Percentiles rank a stretch among this genome's conserved stretches.
phyloP scores from a whole-genome alignment of 106 monocot genomes.

The Dioscorea dumetorum region DNA sequence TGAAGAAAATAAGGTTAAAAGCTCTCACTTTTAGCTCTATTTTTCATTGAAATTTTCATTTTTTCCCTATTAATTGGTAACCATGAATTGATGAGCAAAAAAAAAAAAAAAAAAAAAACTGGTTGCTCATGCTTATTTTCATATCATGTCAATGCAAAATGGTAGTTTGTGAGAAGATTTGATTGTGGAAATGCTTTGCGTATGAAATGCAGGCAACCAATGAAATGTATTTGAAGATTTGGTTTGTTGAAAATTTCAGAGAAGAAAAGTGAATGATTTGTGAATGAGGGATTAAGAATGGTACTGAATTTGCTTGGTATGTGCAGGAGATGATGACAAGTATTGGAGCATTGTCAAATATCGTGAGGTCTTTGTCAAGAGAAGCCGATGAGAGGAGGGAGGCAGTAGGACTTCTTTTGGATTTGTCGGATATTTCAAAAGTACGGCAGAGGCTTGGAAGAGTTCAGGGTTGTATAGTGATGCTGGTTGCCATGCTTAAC shows the following conservation, averaged over 20 bases:
- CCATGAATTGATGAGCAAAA: not conserved
- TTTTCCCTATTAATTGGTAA: not conserved
- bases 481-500: slow-evolving; percentile 58
- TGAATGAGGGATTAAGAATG: not conserved
- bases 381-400: slow-evolving; percentile 62
- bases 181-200: not conserved
- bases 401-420: slow-evolving; percentile 57
- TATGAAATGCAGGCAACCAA: not conserved
- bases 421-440: slow-evolving; percentile 27
- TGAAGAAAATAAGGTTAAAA: slow-evolving; percentile 54
- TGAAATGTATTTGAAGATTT: not conserved
- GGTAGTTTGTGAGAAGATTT: not conserved
- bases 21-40: not conserved
- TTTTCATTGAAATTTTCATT: not conserved
- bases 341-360: slow-evolving; percentile 42
- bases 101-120: no score
- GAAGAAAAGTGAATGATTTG: no score
- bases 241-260: no score
- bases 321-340: slow-evolving; percentile 64
- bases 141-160: no score
- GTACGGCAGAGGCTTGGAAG: slow-evolving; percentile 75
- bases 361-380: slow-evolving; percentile 52
- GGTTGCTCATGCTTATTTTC: no score
- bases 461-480: slow-evolving; percentile 68
- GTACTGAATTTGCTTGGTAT: not conserved